Evolutionary conservation across 306 rosid genomes (phyloP), one percentile per base, ranked within the genome.

Genomic region (Amphicarpaea edgeworthii): DNA sequence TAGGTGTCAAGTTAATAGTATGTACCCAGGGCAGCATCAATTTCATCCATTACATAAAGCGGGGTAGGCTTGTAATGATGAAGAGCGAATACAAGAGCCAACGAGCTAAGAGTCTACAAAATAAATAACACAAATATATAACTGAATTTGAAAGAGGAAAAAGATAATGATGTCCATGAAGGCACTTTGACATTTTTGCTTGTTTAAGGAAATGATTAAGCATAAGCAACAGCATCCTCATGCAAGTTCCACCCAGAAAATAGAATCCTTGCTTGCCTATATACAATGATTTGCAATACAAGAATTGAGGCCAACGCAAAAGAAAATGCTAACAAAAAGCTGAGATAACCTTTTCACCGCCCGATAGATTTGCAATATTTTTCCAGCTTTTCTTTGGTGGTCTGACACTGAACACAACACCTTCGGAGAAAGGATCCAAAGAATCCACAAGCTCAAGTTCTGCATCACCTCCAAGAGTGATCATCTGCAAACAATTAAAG

Each of bases 301-400:
- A 55, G 40, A 72, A 23, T 50, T 34, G 21, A 46, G 14, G 70
- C 64, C 17, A 38, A 42, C 46, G 4, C 26, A 46, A 5, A 6
- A 62, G 38, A 10, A 65, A 67, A 14, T 41, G 61, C 66, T 15
- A 21, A 41, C 20, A 20, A 66, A 16, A 60, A 32, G 65, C 7
- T 34, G 12, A 55, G 47, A 64, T 49, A 37, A 95, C 97, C 98
- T 95, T 95, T 90, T 95, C 98, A 47, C 98, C 98, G 16, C 98
- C 98, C 6, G 98, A 95, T 87, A 95, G 88, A 77, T 95, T 95
- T 11, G 97, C 98, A 63, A 95, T 95, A 82, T 92, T 90, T 88
- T 95, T 95, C 98, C 98, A 95, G 82, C 98, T 95, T 89, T 92
- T 95, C 88, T 92, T 92, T 34, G 98, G 98, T 8, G 98, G 98